phyloP scores from a whole-genome alignment of 228 moss, liverwort and hornwort species.

The Sphagnum magellanicum region DNA sequence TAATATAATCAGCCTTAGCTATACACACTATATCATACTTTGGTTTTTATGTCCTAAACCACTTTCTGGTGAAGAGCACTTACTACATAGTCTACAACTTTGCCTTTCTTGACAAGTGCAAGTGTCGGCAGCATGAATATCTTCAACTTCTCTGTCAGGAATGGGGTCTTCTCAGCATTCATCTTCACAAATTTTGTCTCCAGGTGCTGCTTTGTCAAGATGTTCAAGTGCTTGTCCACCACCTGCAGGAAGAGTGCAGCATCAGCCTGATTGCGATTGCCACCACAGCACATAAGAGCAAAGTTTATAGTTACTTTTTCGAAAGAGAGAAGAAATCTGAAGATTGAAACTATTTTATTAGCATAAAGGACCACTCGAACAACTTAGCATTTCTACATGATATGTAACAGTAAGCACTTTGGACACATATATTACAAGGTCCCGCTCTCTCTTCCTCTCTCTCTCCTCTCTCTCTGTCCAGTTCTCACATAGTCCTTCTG shows the following conservation, averaged over 20 bases:
- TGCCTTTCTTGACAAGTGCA: conserved; percentile 82
- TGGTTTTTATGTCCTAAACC: too few species aligned
- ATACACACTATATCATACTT: too few species aligned
- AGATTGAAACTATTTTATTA: too few species aligned
- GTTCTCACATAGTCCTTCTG: too few species aligned
- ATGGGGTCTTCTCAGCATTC: conserved; percentile 96
- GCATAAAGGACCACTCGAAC: too few species aligned
- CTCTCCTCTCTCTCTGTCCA: too few species aligned
- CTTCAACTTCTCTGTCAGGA: conserved; percentile 85
- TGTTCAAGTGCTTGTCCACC: conserved; percentile 82
- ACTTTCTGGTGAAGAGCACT: conserved; percentile 3
- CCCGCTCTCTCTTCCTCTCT: too few species aligned
- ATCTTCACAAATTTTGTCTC: conserved; percentile 92
- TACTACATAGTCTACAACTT: conserved; percentile 96
- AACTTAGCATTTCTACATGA: too few species aligned
- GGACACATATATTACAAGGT: too few species aligned
- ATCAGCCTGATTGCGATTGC: not conserved
- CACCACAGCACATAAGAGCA: not conserved
- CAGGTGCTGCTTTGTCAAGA: conserved; percentile 85
- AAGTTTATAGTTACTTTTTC: not conserved
- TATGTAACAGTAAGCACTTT: too few species aligned
- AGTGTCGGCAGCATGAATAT: conserved; percentile 90
- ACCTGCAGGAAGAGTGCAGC: conserved; percentile 38
- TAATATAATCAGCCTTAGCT: too few species aligned
- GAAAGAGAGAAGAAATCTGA: too few species aligned